Evolutionary conservation across 106 monocot species (phyloP).

Genomic region (Platanthera zijinensis): DNA sequence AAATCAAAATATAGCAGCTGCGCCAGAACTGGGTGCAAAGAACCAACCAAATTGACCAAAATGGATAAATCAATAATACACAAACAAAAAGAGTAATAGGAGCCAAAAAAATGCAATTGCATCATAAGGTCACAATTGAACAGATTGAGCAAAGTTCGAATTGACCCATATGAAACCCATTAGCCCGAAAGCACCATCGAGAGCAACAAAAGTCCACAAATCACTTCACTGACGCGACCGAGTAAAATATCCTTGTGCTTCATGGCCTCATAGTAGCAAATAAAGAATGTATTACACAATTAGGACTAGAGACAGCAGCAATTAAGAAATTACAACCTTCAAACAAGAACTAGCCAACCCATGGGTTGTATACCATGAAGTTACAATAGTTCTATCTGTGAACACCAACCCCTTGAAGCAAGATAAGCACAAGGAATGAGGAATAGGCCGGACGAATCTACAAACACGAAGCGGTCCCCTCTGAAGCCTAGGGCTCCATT

Average conservation of each 20-base stretch:
- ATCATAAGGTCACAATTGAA: too few relatives aligned
- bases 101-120: too few relatives aligned
- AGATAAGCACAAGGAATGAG: background rate
- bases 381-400: too few relatives aligned
- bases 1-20: too few relatives aligned
- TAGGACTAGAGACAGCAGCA: background rate
- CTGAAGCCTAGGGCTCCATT: background rate
- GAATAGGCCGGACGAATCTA: background rate
- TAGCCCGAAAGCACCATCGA: conserved; percentile 1
- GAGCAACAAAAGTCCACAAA: conserved; percentile 3
- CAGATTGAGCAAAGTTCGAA: too few relatives aligned
- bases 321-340: background rate
- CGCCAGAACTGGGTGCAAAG: too few relatives aligned
- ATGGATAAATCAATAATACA: too few relatives aligned
- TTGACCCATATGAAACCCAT: background rate
- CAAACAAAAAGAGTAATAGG: too few relatives aligned
- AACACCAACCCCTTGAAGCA: too few relatives aligned
- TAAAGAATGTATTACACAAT: background rate
- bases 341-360: background rate
- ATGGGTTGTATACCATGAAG: background rate
- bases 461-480: background rate
- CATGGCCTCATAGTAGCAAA: background rate
- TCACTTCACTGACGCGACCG: background rate
- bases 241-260: conserved; percentile 1
- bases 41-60: too few relatives aligned